Evolutionary conservation across 192 early-diverging fungal species (phyloP).

Genomic region (Funneliformis geosporum): DNA sequence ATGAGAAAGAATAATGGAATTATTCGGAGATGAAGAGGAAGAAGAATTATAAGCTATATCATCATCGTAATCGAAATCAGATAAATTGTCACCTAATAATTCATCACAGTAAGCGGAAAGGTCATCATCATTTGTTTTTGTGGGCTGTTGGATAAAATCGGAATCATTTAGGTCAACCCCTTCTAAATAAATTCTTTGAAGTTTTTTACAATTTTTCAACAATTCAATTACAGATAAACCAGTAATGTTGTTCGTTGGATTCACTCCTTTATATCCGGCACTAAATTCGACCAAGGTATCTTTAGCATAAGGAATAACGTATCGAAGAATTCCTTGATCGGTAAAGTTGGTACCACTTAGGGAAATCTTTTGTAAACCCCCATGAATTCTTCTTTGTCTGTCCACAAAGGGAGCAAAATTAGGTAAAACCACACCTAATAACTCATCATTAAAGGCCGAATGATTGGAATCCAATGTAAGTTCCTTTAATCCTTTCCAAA

Average conservation of each 20-base stretch:
- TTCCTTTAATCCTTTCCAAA: constrained; percentile 6
- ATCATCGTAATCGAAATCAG: background rate
- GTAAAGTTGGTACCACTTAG: constrained; percentile 29
- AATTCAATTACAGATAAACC: background rate
- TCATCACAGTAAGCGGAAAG: background rate
- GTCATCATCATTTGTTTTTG: background rate
- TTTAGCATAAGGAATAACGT: constrained; percentile 20
- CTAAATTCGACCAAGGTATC: constrained; percentile 19
- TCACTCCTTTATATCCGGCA: constrained; percentile 5
- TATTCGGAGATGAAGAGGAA: background rate
- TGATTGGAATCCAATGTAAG: constrained; percentile 27
- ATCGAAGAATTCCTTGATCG: constrained; percentile 21
- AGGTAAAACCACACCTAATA: constrained; percentile 4
- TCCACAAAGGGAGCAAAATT: background rate
- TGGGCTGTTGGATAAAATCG: background rate
- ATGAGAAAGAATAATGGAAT: background rate
- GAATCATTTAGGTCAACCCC: constrained; percentile 9
- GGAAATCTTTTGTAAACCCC: background rate
- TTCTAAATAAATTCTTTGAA: constrained; percentile 20
- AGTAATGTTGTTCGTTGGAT: background rate
- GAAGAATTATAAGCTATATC: background rate
- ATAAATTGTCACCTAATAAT: background rate
- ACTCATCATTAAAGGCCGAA: constrained; percentile 19
- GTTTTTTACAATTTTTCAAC: constrained; percentile 3
- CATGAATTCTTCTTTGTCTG: background rate